Base-by-base conservation (phyloP, 139 green algal species). In the Picochlorum sp. region DNA sequence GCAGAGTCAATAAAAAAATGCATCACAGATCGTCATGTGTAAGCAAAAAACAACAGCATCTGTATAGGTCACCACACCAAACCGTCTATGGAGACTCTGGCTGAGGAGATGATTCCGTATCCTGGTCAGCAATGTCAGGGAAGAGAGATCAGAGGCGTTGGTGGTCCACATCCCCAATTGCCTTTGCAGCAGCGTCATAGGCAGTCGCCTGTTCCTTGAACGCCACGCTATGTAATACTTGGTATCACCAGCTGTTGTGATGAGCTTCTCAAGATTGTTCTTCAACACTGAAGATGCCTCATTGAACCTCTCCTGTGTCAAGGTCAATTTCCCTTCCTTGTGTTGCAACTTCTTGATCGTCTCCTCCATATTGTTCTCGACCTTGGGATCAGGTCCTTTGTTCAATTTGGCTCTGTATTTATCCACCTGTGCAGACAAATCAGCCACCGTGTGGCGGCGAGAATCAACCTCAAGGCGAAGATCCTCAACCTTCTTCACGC, bases 271-370 rank as follows among this genome's bases (percentile, higher is more conserved):
- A 30, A 77, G 70, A 49, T 77, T 63, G 1, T 30, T 49, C 4
- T 57, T 45, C 16, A 77, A 50, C 47, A 47, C 23, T 8, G 45
- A 70, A 79, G 93, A 86, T 58, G 86, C 64, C 62, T 92, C 79
- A 44, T 83, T 69, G 49, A 56, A 66, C 21, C 21, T 44, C 16
- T 59, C 24, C 16, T 21, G 14, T 23, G 32, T 23, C n/a, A 66
- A 28, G 23, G 20, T 41, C 51, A 89, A 75, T 77, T 92, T 91
- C 44, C 81, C 77, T 37, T 84, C 73, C 71, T 89, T 91, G 74
- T 86, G 79, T 50, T 81, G 72, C 63, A 81, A 65, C 44, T 70
- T 73, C 37, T 75, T 72, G 20, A 76, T 61, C 45, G 70, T 77
- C 45, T 79, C 67, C 49, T 88, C 76, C 71, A 88, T 57, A 54